These are phyloP conservation scores for Aphanoascus verrucosus DNA, from an alignment of 2,329 filamentous ascomycete species.

Conservation along the genomic window DNA sequence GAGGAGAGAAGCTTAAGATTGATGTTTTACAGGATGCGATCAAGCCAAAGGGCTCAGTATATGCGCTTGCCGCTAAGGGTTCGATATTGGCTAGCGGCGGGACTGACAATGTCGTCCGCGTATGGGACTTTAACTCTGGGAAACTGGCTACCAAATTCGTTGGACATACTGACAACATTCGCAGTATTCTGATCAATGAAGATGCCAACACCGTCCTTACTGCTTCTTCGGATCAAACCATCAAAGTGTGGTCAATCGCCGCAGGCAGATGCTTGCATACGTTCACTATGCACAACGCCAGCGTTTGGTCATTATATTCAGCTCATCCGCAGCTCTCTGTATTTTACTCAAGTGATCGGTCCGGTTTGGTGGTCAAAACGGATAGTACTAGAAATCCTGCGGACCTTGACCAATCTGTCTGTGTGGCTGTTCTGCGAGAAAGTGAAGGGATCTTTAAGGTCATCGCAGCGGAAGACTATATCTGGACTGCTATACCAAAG, in stretches of 20 bases:
- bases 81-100: constrained; percentile 83
- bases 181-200: constrained; percentile 80
- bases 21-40: constrained; percentile 61
- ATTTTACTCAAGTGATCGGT: constrained; percentile 91
- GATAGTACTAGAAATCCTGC: constrained; percentile 61
- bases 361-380: constrained; percentile 89
- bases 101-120: constrained; percentile 79
- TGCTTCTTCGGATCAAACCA: constrained; percentile 87
- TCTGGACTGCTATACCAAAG: constrained; percentile 83
- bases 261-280: constrained; percentile 96
- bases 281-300: constrained; percentile 97
- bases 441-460: constrained; percentile 59
- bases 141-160: constrained; percentile 93
- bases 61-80: constrained; percentile 70
- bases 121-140: constrained; percentile 84
- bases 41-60: constrained; percentile 85
- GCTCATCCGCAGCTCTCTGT: constrained; percentile 73
- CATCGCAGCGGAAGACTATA: constrained; percentile 55
- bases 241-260: constrained; percentile 96
- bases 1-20: constrained; percentile 76
- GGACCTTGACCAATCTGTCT: constrained; percentile 78
- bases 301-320: constrained; percentile 91
- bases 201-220: constrained; percentile 86
- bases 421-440: constrained; percentile 83
- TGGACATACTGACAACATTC: constrained; percentile 88